These are phyloP conservation scores for Paramyrothecium sp. DNA, from an alignment of 2,329 filamentous ascomycete species.

Conservation along the genomic window DNA sequence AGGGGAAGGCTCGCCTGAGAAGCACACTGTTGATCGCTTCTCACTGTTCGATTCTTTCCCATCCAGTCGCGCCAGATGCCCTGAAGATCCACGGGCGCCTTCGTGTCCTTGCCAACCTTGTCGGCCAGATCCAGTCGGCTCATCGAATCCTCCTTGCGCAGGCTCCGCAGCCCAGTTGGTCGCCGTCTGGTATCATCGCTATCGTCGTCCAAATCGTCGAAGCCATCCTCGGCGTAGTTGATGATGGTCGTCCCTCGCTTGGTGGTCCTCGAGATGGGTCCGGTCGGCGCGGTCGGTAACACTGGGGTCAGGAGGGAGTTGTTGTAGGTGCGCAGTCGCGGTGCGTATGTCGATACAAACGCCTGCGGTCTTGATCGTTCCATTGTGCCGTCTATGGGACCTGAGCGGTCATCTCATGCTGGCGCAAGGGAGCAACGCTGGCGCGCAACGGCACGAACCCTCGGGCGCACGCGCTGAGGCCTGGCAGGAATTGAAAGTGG, in stretches of 20 bases:
- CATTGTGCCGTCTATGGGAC: conserved; percentile 35
- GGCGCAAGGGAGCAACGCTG: conserved; percentile 14
- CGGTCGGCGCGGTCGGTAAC: conserved; percentile 66
- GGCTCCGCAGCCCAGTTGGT: conserved; percentile 79
- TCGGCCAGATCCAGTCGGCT: conserved; percentile 65
- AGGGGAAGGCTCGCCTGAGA: conserved; percentile 76
- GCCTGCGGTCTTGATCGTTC: conserved; percentile 68
- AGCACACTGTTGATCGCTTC: conserved; percentile 59
- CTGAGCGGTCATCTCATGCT: conserved; percentile 28
- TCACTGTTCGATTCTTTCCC: conserved; percentile 62
- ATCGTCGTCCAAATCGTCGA: conserved; percentile 74
- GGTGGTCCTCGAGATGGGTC: conserved; percentile 76
- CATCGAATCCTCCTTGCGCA: conserved; percentile 72
- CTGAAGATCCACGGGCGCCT: conserved; percentile 76
- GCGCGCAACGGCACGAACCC: conserved; percentile 7
- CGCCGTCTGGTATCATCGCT: conserved; percentile 74
- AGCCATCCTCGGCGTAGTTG: conserved; percentile 97
- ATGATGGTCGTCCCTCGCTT: conserved; percentile 96
- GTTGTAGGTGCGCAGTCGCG: conserved; percentile 83
- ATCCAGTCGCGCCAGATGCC: conserved; percentile 97
- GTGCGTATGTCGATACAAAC: conserved; percentile 88
- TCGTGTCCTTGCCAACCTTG: conserved; percentile 80
- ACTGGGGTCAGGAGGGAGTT: conserved; percentile 89
- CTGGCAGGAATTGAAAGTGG: conserved; percentile 1
- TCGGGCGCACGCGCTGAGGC: background rate